These are phyloP conservation scores for Arthrobotrys iridis DNA, from an alignment of 2,329 filamentous ascomycete species.

Conservation along the genomic window DNA sequence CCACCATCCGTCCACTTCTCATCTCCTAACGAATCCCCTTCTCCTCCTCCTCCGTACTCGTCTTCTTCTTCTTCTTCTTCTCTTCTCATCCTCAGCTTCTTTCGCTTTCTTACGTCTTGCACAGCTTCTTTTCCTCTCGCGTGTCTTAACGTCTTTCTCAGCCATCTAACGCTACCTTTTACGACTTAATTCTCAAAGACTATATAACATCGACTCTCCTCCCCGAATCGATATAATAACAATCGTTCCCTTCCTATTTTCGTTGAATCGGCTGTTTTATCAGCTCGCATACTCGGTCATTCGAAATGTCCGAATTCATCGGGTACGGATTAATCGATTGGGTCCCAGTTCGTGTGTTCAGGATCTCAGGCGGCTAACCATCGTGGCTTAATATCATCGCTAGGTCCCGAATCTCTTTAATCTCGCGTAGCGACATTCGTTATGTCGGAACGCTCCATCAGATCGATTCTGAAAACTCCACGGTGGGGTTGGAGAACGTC, in stretches of 20 bases:
- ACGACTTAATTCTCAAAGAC: conserved; percentile 56
- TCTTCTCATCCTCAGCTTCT: conserved; percentile 8
- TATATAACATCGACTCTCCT: conserved; percentile 7
- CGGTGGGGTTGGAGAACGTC: conserved; percentile 96
- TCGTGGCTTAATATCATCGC: conserved; percentile 37
- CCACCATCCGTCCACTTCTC: conserved; percentile 7
- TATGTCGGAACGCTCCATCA: conserved; percentile 96
- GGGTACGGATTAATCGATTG: conserved; percentile 64
- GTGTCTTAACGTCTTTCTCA: conserved; percentile 10
- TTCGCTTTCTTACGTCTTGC: conserved; percentile 13
- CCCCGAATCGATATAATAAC: conserved; percentile 10
- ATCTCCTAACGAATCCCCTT: conserved; percentile 40
- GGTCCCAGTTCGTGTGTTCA: conserved; percentile 60
- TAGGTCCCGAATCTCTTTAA: conserved; percentile 92
- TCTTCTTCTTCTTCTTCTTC: background rate
- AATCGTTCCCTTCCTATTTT: background rate
- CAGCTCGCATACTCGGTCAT: background rate
- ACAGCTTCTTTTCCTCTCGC: conserved; percentile 9
- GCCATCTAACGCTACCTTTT: conserved; percentile 20
- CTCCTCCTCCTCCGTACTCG: conserved; percentile 9
- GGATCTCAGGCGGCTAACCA: conserved; percentile 37
- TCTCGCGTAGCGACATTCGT: conserved; percentile 97
- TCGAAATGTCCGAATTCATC: conserved; percentile 70
- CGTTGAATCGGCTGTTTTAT: background rate
- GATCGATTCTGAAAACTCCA: conserved; percentile 97